phyloP scores from a whole-genome alignment of 2,329 filamentous ascomycete species.

The Pseudocercospora macadamiae region DNA sequence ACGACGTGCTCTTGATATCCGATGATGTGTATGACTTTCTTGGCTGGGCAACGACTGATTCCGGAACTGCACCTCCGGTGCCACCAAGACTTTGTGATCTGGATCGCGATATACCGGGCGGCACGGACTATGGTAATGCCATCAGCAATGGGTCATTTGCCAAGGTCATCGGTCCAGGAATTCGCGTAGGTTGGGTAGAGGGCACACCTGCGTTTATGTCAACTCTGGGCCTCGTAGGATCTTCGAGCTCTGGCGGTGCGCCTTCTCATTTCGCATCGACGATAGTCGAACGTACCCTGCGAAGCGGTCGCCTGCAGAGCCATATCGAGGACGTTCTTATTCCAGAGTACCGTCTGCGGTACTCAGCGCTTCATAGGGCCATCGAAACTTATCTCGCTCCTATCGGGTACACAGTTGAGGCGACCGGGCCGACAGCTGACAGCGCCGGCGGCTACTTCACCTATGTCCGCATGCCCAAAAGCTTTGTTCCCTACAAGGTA shows the following conservation, averaged over 20 bases:
- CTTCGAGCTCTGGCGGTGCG: slow-evolving; percentile 60
- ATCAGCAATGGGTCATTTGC: slow-evolving; percentile 88
- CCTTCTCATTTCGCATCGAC: slow-evolving; percentile 63
- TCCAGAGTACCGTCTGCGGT: slow-evolving; percentile 58
- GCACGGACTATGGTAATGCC: slow-evolving; percentile 72
- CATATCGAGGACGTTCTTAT: slow-evolving; percentile 58
- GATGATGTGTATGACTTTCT: slow-evolving; percentile 96
- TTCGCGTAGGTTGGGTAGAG: slow-evolving; percentile 85
- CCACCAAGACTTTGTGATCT: slow-evolving; percentile 74
- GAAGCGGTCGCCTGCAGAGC: slow-evolving; percentile 53
- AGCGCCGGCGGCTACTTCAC: slow-evolving; percentile 77
- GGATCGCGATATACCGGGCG: slow-evolving; percentile 67
- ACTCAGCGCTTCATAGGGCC: slow-evolving; percentile 59
- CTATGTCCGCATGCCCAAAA: slow-evolving; percentile 12
- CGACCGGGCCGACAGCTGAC: slow-evolving; percentile 29
- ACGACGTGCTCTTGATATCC: slow-evolving; percentile 77
- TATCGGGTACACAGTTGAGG: slow-evolving; percentile 59
- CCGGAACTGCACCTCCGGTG: not conserved
- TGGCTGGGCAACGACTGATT: slow-evolving; percentile 62
- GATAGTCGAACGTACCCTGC: slow-evolving; percentile 58
- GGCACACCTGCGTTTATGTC: slow-evolving; percentile 61
- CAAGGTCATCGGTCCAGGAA: slow-evolving; percentile 80
- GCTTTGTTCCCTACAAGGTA: slow-evolving; percentile 9
- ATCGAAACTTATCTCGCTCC: slow-evolving; percentile 64
- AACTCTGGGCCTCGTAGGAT: slow-evolving; percentile 43